phyloP scores from a whole-genome alignment of 192 early-diverging fungal genomes.

The Coemansia furcata region DNA sequence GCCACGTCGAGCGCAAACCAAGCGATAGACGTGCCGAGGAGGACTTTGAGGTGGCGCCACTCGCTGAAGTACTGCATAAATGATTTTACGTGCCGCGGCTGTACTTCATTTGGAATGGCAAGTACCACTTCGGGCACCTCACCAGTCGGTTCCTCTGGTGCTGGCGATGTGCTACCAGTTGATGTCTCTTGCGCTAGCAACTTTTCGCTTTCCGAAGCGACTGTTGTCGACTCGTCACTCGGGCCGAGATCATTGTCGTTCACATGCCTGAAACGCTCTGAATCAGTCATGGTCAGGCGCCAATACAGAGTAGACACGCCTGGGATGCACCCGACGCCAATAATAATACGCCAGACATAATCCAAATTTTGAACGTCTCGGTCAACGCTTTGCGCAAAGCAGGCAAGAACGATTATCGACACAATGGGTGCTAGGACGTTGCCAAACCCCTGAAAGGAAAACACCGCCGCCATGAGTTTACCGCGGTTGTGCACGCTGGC shows the following conservation, averaged over 20 bases:
- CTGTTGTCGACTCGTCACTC: slow-evolving; percentile 1
- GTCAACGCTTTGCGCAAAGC: slow-evolving; percentile 63
- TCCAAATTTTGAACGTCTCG: slow-evolving; percentile 65
- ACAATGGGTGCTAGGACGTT: slow-evolving; percentile 76
- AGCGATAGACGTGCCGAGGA: slow-evolving; percentile 67
- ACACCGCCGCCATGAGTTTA: slow-evolving; percentile 84
- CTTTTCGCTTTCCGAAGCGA: slow-evolving; percentile 46
- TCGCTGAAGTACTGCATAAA: slow-evolving; percentile 71
- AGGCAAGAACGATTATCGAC: slow-evolving; percentile 63
- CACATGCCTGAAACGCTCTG: slow-evolving; percentile 71
- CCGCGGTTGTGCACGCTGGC: slow-evolving; percentile 75
- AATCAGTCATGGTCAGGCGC: slow-evolving; percentile 88
- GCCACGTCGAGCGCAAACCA: slow-evolving; percentile 78
- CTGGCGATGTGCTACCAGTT: not conserved
- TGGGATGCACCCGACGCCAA: slow-evolving; percentile 83
- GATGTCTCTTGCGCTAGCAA: slow-evolving; percentile 19
- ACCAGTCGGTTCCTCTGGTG: not conserved
- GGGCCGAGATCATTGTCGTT: not conserved
- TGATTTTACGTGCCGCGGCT: slow-evolving; percentile 24
- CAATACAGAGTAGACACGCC: slow-evolving; percentile 80
- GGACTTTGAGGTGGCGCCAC: slow-evolving; percentile 75
- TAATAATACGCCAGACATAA: slow-evolving; percentile 85
- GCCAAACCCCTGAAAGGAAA: slow-evolving; percentile 91
- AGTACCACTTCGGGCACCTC: not conserved
- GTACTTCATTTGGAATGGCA: not conserved